Evolutionary conservation across 768 basidiomycete species (phyloP).

Genomic region (Bullera alba): DNA sequence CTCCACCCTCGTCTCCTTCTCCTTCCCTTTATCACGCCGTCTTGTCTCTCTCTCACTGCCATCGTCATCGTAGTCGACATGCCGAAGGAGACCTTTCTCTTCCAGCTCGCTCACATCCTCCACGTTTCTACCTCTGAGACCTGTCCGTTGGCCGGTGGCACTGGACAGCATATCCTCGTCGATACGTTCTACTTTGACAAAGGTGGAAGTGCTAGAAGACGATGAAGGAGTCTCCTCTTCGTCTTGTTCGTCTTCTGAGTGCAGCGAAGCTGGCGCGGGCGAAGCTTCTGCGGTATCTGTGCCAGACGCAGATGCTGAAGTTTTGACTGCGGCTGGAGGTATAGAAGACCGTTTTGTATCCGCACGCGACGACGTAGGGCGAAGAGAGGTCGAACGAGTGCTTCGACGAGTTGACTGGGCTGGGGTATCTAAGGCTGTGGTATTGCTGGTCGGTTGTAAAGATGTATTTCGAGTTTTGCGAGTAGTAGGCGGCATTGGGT

Average conservation of each 20-base stretch:
- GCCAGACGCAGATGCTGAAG: constrained; percentile 1
- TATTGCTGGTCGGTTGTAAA: not conserved
- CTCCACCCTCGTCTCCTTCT: constrained; percentile 14
- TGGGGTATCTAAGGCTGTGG: not conserved
- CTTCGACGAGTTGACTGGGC: not conserved
- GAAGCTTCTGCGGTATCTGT: not conserved
- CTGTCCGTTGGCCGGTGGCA: constrained; percentile 2
- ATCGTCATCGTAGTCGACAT: constrained; percentile 3
- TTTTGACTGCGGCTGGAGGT: not conserved
- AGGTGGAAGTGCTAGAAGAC: no score
- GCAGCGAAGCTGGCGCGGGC: not conserved
- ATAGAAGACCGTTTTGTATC: not conserved
- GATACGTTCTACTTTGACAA: not conserved
- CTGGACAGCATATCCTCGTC: constrained; percentile 12
- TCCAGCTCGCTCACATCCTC: constrained; percentile 34
- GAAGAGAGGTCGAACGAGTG: not conserved
- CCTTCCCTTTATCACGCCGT: constrained; percentile 11
- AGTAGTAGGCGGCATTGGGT: not conserved
- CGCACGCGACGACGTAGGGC: not conserved
- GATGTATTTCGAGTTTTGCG: not conserved
- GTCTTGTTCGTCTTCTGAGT: not conserved
- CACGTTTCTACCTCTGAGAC: constrained; percentile 30
- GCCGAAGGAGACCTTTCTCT: constrained; percentile 35
- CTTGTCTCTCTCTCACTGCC: not conserved
- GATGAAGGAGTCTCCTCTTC: no score